Evolutionary conservation across 345 rosid genomes (phyloP).

Genomic region (Brassica nigra): DNA sequence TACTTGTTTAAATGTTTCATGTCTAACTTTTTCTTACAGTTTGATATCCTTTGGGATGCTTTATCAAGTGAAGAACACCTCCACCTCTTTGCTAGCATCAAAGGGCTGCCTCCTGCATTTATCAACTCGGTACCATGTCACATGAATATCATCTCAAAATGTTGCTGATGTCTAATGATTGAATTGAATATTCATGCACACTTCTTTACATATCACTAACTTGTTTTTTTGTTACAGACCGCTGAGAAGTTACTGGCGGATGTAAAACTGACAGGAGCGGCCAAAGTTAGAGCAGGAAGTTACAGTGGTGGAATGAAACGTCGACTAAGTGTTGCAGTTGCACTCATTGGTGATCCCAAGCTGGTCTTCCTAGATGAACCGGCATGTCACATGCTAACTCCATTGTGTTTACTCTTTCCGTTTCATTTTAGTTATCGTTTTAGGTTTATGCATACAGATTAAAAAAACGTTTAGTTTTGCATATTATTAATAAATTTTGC

Average conservation of each 20-base stretch:
- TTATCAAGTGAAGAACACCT: slow-evolving; percentile 84
- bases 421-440: no score
- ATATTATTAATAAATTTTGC: no score
- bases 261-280: slow-evolving; percentile 67
- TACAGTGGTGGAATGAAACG: slow-evolving; percentile 98
- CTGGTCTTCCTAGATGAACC: slow-evolving; percentile 91
- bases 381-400: slow-evolving; percentile 36
- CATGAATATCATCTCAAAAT: neutral
- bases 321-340: slow-evolving; percentile 83
- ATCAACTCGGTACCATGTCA: slow-evolving; percentile 52
- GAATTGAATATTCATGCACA: neutral
- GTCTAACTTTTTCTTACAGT: slow-evolving; percentile 42
- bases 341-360: slow-evolving; percentile 87
- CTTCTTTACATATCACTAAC: neutral
- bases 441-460: no score
- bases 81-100: slow-evolving; percentile 77
- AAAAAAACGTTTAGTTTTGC: no score
- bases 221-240: slow-evolving; percentile 38
- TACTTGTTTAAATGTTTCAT: neutral
- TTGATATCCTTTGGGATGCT: slow-evolving; percentile 92
- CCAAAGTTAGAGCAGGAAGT: slow-evolving; percentile 76
- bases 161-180: neutral
- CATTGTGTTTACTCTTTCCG: no score
- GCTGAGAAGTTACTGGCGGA: slow-evolving; percentile 62
- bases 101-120: slow-evolving; percentile 69